Conservation (phyloP, 371 early-diverging fungal species). For the Circinella minor region DNA sequence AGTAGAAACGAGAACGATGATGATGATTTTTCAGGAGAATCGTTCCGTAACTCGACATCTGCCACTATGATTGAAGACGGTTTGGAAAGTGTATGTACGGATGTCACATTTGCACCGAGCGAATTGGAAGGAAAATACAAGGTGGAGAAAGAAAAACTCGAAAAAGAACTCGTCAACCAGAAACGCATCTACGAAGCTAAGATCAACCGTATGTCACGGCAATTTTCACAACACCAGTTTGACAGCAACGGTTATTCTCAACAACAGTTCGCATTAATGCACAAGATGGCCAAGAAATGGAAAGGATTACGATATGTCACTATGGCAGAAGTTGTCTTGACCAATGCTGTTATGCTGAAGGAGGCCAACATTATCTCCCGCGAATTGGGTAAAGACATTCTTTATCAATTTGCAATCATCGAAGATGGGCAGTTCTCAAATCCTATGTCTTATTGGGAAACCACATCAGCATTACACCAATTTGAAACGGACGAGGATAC, state of each 20-base stretch:
- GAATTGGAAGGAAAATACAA: conserved; percentile 57
- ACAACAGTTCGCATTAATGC: conserved; percentile 23
- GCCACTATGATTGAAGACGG: conserved; percentile 43
- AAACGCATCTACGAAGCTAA: conserved; percentile 64
- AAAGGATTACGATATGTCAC: conserved; percentile 65
- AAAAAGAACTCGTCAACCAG: conserved; percentile 50
- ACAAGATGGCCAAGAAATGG: conserved; percentile 51
- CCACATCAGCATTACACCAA: conserved; percentile 56
- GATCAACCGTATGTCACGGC: conserved; percentile 54
- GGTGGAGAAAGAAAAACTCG: conserved; percentile 59
- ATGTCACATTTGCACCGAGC: conserved; percentile 31
- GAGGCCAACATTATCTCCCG: conserved; percentile 88
- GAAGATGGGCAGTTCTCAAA: conserved; percentile 57
- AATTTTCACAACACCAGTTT: conserved; percentile 18
- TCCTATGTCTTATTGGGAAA: conserved; percentile 70
- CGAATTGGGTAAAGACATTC: conserved; percentile 77
- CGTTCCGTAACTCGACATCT: conserved; percentile 10
- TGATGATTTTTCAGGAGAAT: conserved; percentile 16
- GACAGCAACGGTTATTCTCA: conserved; percentile 27
- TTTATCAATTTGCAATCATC: conserved; percentile 82
- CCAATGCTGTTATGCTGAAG: conserved; percentile 75
- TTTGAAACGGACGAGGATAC: conserved; percentile 62
- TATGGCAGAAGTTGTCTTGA: conserved; percentile 76
- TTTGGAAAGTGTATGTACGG: conserved; percentile 47
- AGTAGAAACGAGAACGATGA: conserved; percentile 31